Conservation (phyloP, 768 basidiomycete genomes). For the Jaapia argillacea region DNA sequence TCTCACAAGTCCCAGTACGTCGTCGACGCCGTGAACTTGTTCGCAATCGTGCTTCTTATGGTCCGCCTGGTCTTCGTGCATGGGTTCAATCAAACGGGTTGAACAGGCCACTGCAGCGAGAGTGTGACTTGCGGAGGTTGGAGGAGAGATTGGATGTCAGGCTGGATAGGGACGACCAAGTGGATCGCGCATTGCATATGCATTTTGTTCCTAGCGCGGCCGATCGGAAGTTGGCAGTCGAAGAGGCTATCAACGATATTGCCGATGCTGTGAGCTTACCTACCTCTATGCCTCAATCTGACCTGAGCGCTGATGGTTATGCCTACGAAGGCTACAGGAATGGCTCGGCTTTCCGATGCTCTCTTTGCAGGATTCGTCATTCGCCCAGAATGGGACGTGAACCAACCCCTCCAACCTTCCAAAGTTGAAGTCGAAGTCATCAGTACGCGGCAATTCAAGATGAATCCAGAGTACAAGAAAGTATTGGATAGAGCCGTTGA, state of each 20-base stretch:
- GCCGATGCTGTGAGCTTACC: slow-evolving; percentile 1
- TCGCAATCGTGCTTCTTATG: too few species aligned
- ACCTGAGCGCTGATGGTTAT: not conserved
- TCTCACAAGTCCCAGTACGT: too few species aligned
- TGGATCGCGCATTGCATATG: not conserved
- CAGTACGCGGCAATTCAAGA: slow-evolving; percentile 1
- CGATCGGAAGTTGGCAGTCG: slow-evolving; percentile 1
- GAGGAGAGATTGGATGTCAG: not conserved
- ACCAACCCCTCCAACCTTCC: not conserved
- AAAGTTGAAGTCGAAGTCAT: slow-evolving; percentile 2
- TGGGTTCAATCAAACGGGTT: too few species aligned
- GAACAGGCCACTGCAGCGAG: too few species aligned
- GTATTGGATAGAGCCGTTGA: too few species aligned
- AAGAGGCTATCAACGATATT: slow-evolving; percentile 3
- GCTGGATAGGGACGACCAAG: not conserved
- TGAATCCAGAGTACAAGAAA: too few species aligned
- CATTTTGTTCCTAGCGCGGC: slow-evolving; percentile 1
- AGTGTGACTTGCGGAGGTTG: not conserved
- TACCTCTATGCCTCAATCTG: not conserved
- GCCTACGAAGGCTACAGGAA: slow-evolving; percentile 1
- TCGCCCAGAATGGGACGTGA: slow-evolving; percentile 4
- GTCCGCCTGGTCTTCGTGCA: too few species aligned
- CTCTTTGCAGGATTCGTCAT: slow-evolving; percentile 3
- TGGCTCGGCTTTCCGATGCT: slow-evolving; percentile 2
- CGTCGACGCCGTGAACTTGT: too few species aligned